Conservation (phyloP, 2,329 filamentous ascomycete species). For the Neopestalotiopsis clavispora region DNA sequence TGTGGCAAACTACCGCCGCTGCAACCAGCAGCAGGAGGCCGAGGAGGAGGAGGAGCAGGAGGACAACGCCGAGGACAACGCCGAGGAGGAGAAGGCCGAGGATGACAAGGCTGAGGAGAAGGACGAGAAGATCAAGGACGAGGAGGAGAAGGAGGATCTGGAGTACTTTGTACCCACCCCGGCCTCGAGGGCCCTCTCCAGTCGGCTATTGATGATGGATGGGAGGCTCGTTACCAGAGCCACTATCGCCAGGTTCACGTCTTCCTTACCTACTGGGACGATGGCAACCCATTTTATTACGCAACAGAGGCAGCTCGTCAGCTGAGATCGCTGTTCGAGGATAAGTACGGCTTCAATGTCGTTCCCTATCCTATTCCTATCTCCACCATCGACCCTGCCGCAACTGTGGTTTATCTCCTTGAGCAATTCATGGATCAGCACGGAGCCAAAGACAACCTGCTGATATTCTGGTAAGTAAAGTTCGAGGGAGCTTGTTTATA, state of each 20-base stretch:
- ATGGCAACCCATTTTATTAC: conserved; percentile 6
- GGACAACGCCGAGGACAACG: too few relatives aligned
- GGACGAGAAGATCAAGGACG: too few relatives aligned
- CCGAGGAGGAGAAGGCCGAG: too few relatives aligned
- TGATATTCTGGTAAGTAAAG: conserved; percentile 17
- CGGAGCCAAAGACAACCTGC: not conserved
- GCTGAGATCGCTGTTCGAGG: conserved; percentile 9
- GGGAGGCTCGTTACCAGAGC: conserved; percentile 5
- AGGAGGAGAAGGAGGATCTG: too few relatives aligned
- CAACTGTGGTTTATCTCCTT: not conserved
- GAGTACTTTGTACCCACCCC: too few relatives aligned
- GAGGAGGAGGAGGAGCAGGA: too few relatives aligned
- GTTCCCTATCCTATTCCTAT: conserved; percentile 14
- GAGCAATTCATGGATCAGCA: not conserved
- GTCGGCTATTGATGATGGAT: not conserved
- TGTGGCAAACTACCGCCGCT: too few relatives aligned
- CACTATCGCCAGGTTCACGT: conserved; percentile 16
- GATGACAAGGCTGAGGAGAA: too few relatives aligned
- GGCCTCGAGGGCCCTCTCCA: not conserved
- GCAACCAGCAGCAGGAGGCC: too few relatives aligned
- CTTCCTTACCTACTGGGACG: conserved; percentile 18
- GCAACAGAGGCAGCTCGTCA: conserved; percentile 5
- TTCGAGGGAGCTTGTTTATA: not conserved
- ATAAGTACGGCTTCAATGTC: conserved; percentile 15
- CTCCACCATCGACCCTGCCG: not conserved